A percentile compares a stretch with the other conserved stretches of the same genome.
phyloP scores from a whole-genome alignment of 257 asterid genomes.

The Rhazya stricta region DNA sequence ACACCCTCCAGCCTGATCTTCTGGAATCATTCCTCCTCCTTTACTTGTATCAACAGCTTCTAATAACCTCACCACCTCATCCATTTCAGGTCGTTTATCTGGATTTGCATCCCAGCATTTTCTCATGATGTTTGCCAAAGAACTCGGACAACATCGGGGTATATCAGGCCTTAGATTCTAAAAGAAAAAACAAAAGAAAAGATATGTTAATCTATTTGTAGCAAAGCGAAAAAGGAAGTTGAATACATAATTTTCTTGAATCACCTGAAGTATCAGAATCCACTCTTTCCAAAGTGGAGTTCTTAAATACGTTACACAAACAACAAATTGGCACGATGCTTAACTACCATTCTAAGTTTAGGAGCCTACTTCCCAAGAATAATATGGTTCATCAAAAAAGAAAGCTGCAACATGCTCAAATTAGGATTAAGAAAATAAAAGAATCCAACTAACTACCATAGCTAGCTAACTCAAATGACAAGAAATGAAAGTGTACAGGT shows the following conservation, averaged over 20 bases:
- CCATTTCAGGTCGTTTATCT: conserved; percentile 84
- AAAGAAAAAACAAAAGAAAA: neutral
- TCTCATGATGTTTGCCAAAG: conserved; percentile 57
- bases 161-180: conserved; percentile 77
- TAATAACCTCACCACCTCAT: conserved; percentile 68
- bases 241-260: neutral
- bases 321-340: no score
- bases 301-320: neutral
- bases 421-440: no score
- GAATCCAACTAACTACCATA: no score
- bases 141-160: conserved; percentile 79
- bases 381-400: no score
- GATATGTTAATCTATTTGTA: conserved; percentile 4
- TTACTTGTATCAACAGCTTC: conserved; percentile 84
- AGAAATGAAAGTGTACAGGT: no score
- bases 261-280: neutral
- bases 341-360: no score
- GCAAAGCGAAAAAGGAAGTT: neutral
- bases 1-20: conserved; percentile 61
- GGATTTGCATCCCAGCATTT: conserved; percentile 82
- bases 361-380: no score
- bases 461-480: no score
- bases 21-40: conserved; percentile 95
- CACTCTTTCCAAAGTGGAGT: neutral
- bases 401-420: no score